These are phyloP conservation scores for Pythium aristosporum DNA, from an alignment of 352 stramenopile species.

Conservation along the genomic window DNA sequence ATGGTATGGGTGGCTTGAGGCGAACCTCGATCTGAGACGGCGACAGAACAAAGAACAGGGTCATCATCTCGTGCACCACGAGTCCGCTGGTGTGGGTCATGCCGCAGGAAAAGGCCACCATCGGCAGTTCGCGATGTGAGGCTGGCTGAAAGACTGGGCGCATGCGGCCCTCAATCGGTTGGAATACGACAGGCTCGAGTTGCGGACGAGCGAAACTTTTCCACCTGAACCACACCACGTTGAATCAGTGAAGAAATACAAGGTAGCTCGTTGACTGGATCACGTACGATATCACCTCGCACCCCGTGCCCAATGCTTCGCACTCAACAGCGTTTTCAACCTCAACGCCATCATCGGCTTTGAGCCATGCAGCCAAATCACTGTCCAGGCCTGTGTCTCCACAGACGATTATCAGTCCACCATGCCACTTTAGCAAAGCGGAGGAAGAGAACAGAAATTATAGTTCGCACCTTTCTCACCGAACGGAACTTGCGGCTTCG, in stretches of 20 bases:
- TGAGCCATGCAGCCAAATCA: constrained; percentile 47
- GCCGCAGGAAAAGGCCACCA: constrained; percentile 52
- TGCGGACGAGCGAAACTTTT: constrained; percentile 5
- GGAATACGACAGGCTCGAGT: constrained; percentile 11
- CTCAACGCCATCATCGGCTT: constrained; percentile 50
- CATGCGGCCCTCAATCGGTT: constrained; percentile 13
- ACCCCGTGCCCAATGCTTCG: constrained; percentile 33
- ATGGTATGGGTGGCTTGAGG: background rate
- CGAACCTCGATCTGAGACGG: constrained; percentile 45
- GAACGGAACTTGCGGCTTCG: background rate
- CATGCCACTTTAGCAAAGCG: background rate
- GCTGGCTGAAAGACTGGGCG: constrained; percentile 34
- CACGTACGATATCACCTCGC: constrained; percentile 44
- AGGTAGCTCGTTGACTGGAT: background rate
- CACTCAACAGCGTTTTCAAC: constrained; percentile 40
- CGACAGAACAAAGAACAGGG: constrained; percentile 60
- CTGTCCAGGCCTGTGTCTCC: constrained; percentile 24
- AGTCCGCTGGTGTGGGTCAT: constrained; percentile 31
- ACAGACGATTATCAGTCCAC: background rate
- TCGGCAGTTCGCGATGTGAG: constrained; percentile 31
- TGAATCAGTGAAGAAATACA: background rate
- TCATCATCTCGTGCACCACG: constrained; percentile 55
- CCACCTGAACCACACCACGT: constrained; percentile 9
- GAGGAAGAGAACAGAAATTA: background rate
- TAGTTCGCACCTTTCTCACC: background rate